Evolutionary conservation across 2,329 filamentous ascomycete species (phyloP).

Genomic region (Samsoniella hepiali): DNA sequence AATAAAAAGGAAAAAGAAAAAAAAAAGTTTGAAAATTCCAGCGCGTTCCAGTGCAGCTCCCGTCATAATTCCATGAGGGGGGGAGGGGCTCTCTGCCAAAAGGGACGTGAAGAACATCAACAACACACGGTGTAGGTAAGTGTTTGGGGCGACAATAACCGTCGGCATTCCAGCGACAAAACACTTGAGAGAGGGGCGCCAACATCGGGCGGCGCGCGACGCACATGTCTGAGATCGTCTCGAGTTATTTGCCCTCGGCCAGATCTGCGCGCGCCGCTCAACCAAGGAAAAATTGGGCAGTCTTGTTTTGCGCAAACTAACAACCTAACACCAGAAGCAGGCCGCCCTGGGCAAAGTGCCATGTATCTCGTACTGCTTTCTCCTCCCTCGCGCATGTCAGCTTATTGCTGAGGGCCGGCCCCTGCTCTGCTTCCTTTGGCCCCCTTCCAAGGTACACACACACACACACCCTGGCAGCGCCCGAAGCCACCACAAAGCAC

Average conservation of each 20-base stretch:
- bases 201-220: neutral
- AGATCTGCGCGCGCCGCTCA: neutral
- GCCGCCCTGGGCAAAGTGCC: neutral
- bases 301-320: neutral
- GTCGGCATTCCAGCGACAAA: neutral
- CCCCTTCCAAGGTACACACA: neutral
- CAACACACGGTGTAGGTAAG: too few species aligned
- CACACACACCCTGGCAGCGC: neutral
- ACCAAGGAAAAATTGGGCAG: too few species aligned
- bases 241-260: neutral
- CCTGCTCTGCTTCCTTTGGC: too few species aligned
- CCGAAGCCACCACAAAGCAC: too few species aligned
- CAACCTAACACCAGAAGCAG: neutral
- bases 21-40: neutral
- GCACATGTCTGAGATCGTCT: conserved; percentile 1
- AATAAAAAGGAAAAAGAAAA: too few species aligned
- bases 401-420: neutral
- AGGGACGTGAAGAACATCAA: too few species aligned
- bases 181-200: neutral
- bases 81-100: too few species aligned
- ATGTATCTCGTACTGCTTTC: neutral
- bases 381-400: neutral
- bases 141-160: neutral
- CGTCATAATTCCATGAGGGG: too few species aligned
- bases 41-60: neutral